phyloP scores from a whole-genome alignment of 169 alveolate genomes.

The Condylostoma magnum region DNA sequence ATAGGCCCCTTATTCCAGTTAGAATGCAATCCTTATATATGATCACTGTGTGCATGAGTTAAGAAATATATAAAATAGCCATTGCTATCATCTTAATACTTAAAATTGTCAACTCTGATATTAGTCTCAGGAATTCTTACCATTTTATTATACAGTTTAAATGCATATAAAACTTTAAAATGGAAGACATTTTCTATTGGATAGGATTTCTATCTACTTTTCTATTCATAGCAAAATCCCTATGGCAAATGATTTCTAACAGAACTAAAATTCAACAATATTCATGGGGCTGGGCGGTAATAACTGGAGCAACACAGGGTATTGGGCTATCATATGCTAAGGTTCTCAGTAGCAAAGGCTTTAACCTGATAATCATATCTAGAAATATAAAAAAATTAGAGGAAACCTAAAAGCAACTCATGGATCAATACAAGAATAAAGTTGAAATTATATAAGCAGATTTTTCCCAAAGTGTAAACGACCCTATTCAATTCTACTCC shows the following conservation, averaged over 20 bases:
- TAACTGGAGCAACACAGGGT: constrained; percentile 47
- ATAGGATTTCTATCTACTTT: no score
- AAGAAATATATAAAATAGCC: constrained; percentile 55
- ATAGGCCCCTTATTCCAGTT: constrained; percentile 42
- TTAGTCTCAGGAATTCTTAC: constrained; percentile 57
- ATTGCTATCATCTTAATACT: constrained; percentile 36
- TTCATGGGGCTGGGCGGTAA: constrained; percentile 36
- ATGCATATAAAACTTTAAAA: no score
- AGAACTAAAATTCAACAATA: no score
- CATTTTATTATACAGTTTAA: constrained; percentile 40
- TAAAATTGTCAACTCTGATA: constrained; percentile 67
- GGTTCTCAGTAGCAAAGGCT: constrained; percentile 36
- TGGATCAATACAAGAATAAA: neutral
- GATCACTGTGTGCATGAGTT: constrained; percentile 67
- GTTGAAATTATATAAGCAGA: neutral
- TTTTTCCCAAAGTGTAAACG: neutral
- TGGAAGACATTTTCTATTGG: no score
- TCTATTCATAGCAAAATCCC: no score
- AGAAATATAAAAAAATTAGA: constrained; percentile 27
- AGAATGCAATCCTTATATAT: constrained; percentile 42
- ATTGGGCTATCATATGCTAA: constrained; percentile 39
- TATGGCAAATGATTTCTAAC: no score
- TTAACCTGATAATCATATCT: constrained; percentile 29
- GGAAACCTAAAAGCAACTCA: neutral
- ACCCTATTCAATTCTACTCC: neutral